Conservation (phyloP, 2,329 filamentous ascomycete species). For the Coniochaeta sp. region DNA sequence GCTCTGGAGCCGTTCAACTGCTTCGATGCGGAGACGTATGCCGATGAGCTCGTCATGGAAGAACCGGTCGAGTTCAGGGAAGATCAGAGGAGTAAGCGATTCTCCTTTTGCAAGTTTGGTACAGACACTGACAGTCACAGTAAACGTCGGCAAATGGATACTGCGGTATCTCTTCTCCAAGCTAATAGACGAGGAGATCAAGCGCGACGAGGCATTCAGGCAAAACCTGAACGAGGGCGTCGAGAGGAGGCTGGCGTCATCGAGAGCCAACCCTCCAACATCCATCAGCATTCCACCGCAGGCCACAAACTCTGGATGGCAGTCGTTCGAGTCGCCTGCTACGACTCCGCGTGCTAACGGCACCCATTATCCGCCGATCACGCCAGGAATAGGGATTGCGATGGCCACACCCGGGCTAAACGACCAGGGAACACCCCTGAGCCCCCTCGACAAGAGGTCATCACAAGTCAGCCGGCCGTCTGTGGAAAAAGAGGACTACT, state of each 20-base stretch:
- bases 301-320: slow-evolving; percentile 23
- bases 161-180: slow-evolving; percentile 85
- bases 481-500: slow-evolving; percentile 68
- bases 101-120: not conserved
- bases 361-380: slow-evolving; percentile 51
- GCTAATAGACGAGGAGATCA: slow-evolving; percentile 84
- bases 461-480: slow-evolving; percentile 55
- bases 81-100: slow-evolving; percentile 78
- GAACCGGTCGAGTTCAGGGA: slow-evolving; percentile 78
- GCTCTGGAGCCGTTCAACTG: slow-evolving; percentile 91
- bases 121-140: slow-evolving; percentile 34
- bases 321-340: slow-evolving; percentile 34
- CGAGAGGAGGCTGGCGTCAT: slow-evolving; percentile 50
- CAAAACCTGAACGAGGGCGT: slow-evolving; percentile 56
- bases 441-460: slow-evolving; percentile 45
- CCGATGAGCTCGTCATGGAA: slow-evolving; percentile 73
- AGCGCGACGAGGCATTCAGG: slow-evolving; percentile 69
- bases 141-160: slow-evolving; percentile 96
- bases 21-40: slow-evolving; percentile 96
- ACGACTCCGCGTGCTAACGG: slow-evolving; percentile 62
- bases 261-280: slow-evolving; percentile 49
- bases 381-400: slow-evolving; percentile 73
- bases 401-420: slow-evolving; percentile 61
- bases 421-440: slow-evolving; percentile 33
- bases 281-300: slow-evolving; percentile 45